Evolutionary conservation across 1,284 basidiomycete species (phyloP), one percentile per base, ranked within the genome.

Genomic region (Spongispora temasekensis): DNA sequence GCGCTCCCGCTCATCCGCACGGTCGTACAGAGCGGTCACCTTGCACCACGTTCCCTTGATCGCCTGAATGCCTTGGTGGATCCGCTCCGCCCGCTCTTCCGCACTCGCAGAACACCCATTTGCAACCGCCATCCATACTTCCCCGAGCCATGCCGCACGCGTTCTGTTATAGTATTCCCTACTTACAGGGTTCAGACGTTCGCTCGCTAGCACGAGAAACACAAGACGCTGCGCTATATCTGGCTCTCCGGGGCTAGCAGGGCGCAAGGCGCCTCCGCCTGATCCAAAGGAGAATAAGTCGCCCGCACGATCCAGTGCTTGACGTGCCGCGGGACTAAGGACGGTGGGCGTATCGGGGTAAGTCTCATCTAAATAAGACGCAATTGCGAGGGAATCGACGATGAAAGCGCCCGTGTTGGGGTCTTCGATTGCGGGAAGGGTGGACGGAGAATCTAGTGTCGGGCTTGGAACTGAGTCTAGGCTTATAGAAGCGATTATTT

Each of bases 281-380:
- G 55, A 57, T 44, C 61, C 58, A 1, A 66, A 61, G 12, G 59
- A 69, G 25, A 71, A 51, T 3, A 31, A 0, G 21, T 57, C 50
- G 6, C 17, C 46, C 2, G 31, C 4, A 2, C 13, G 15, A 27
- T 63, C 59, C 5, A 71, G n/a, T 5, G 27, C 1, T 2, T n/a
- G 46, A 15, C 23, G 54, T 4, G 42, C 54, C 1, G 44, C 50
- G 2, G 59, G 55, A 15, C 31, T 54, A 40, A 61, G 9, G 19
- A 71, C 59, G 4, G 42, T 56, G 1, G 75, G 78, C 1, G 73
- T 75, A 25, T 75, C 68, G 0, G 80, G 78, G 63, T 81, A 83
- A 4, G 75, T 74, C 15, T 71, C 64, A 53, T 84, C 82, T 27
- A 83, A 67, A 64, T 82, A 82, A 17, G 71, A 65, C 0, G 78